phyloP scores from a whole-genome alignment of 176 grass and related monocot species.

The Oryza punctata region DNA sequence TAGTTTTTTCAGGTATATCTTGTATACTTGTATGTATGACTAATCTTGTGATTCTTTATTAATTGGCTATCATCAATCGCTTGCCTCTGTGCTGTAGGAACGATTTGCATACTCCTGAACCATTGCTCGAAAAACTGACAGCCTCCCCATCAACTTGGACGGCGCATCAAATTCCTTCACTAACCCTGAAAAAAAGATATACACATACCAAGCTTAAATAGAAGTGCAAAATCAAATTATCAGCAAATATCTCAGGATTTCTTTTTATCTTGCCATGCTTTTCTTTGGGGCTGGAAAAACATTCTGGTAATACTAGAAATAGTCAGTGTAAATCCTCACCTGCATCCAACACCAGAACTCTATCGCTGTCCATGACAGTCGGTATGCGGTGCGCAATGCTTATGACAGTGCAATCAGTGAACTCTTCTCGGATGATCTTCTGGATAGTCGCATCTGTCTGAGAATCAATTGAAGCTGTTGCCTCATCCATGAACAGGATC shows the following conservation, averaged over 20 bases:
- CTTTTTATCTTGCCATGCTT: too few relatives aligned
- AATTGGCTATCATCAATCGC: conserved; percentile 4
- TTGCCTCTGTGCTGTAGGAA: conserved; percentile 46
- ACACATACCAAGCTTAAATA: conserved; percentile 12
- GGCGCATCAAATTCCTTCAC: conserved; percentile 80
- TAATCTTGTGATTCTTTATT: not conserved
- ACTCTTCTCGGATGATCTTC: conserved; percentile 87
- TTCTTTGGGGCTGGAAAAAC: not conserved
- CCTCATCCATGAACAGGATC: conserved; percentile 93
- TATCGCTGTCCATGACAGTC: conserved; percentile 85
- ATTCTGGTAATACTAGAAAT: not conserved
- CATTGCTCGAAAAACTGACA: conserved; percentile 66
- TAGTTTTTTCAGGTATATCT: not conserved
- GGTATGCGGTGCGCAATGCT: conserved; percentile 92
- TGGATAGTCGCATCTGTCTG: conserved; percentile 83
- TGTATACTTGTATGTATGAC: not conserved
- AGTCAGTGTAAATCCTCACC: conserved; percentile 42
- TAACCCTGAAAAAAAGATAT: conserved; percentile 48
- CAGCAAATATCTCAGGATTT: not conserved
- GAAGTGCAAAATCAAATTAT: not conserved
- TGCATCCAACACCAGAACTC: conserved; percentile 86
- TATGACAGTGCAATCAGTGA: conserved; percentile 66
- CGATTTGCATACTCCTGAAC: conserved; percentile 84
- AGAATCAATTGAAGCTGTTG: conserved; percentile 86
- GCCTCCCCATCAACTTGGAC: conserved; percentile 62